phyloP scores from a whole-genome alignment of 2,329 filamentous ascomycete genomes.

The Beauveria brongniartii region DNA sequence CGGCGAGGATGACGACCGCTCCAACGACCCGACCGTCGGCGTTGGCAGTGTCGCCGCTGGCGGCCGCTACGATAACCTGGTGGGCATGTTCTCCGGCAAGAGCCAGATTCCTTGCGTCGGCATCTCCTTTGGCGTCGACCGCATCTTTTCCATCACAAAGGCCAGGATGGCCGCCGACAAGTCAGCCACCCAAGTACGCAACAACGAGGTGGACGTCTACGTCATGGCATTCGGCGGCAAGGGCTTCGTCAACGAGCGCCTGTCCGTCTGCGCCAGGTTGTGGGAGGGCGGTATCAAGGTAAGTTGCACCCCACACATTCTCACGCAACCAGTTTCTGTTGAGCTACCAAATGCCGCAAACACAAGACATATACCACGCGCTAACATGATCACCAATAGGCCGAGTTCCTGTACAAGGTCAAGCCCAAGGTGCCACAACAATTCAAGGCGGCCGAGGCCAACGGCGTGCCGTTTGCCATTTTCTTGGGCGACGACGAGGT shows the following conservation, averaged over 20 bases:
- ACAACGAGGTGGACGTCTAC: conserved; percentile 78
- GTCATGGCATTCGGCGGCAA: conserved; percentile 94
- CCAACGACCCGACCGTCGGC: conserved; percentile 70
- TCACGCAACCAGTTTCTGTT: background rate
- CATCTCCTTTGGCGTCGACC: conserved; percentile 89
- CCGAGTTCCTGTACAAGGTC: conserved; percentile 82
- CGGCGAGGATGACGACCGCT: conserved; percentile 56
- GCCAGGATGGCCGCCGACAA: conserved; percentile 59
- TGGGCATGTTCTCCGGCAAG: conserved; percentile 88
- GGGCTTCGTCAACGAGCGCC: conserved; percentile 76
- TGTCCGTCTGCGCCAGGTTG: conserved; percentile 66
- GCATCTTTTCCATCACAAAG: conserved; percentile 89
- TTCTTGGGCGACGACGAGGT: conserved; percentile 90
- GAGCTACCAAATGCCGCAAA: background rate
- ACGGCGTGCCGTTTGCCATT: conserved; percentile 74
- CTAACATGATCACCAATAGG: conserved; percentile 30
- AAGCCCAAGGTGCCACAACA: conserved; percentile 85
- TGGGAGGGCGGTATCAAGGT: conserved; percentile 86
- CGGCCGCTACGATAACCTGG: conserved; percentile 85
- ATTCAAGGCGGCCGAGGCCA: conserved; percentile 80
- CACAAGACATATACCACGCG: background rate
- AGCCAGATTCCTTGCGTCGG: conserved; percentile 57
- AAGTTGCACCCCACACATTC: conserved; percentile 15
- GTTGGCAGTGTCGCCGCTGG: conserved; percentile 86
- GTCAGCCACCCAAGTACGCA: conserved; percentile 40